Evolutionary conservation across 495 filamentous ascomycete genomes (phyloP).

Genomic region (Penicillium bovifimosum): DNA sequence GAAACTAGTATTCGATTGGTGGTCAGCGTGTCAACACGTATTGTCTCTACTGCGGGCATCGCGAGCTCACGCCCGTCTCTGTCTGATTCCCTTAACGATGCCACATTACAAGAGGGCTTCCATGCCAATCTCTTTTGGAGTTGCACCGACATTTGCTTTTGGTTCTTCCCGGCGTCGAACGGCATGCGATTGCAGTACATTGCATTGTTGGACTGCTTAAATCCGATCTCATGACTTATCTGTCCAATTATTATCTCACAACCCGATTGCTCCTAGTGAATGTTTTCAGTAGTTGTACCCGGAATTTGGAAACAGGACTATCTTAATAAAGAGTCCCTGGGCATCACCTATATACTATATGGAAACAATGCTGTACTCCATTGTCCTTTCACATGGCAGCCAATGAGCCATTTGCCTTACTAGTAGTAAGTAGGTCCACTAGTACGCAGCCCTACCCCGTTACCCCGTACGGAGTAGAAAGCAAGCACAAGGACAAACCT

Average conservation of each 20-base stretch:
- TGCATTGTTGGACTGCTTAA: conserved; percentile 9
- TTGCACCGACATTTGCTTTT: conserved; percentile 15
- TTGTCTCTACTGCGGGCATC: neutral
- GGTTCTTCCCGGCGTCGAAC: conserved; percentile 12
- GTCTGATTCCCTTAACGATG: conserved; percentile 5
- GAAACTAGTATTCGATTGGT: conserved; percentile 6
- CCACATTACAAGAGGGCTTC: conserved; percentile 13
- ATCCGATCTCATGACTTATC: conserved; percentile 1
- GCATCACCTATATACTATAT: no score
- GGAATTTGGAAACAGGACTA: neutral
- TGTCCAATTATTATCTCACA: neutral
- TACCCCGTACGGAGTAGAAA: no score
- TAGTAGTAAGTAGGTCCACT: no score
- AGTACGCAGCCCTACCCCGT: no score
- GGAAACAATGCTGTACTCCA: no score
- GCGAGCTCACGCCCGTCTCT: conserved; percentile 1
- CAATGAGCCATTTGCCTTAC: no score
- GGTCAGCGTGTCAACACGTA: neutral
- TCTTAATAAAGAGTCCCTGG: neutral
- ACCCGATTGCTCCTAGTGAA: neutral
- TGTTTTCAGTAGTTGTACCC: neutral
- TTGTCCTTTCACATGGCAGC: no score
- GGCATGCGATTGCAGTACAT: conserved; percentile 14
- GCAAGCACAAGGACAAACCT: conserved; percentile 2
- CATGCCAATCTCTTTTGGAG: conserved; percentile 7